Evolutionary conservation across 2,329 filamentous ascomycete genomes (phyloP).

Genomic region (Curvularia eragrostidis): DNA sequence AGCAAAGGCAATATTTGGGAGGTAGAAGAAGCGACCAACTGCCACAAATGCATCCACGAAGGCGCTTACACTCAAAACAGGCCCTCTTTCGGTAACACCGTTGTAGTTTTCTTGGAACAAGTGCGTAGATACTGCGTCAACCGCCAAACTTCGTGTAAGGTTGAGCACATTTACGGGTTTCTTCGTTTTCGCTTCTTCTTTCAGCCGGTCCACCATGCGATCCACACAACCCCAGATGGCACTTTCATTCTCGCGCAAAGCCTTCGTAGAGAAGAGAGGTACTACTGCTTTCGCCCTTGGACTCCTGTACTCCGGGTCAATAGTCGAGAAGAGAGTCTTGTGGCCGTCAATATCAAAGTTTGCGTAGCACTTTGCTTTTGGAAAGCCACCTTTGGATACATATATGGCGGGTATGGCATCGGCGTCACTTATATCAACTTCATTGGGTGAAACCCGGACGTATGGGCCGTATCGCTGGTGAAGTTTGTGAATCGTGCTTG

Average conservation of each 20-base stretch:
- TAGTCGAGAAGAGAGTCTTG: conserved; percentile 61
- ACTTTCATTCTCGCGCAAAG: conserved; percentile 50
- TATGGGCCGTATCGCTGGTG: conserved; percentile 31
- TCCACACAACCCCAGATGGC: conserved; percentile 53
- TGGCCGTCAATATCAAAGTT: conserved; percentile 66
- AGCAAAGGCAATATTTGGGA: conserved; percentile 54
- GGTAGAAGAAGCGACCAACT: conserved; percentile 62
- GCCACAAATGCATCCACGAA: conserved; percentile 64
- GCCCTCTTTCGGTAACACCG: conserved; percentile 50
- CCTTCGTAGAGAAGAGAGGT: conserved; percentile 58
- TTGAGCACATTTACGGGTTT: conserved; percentile 59
- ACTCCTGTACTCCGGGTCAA: conserved; percentile 52
- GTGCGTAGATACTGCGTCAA: conserved; percentile 63
- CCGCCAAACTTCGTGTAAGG: conserved; percentile 57
- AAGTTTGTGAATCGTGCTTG: conserved; percentile 27
- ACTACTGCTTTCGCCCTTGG: conserved; percentile 59
- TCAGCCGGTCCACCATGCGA: conserved; percentile 52
- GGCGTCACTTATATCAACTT: conserved; percentile 39
- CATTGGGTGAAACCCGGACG: conserved; percentile 38
- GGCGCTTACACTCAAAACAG: conserved; percentile 50
- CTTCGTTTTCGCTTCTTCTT: conserved; percentile 39
- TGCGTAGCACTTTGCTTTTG: conserved; percentile 59
- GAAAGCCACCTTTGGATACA: conserved; percentile 59
- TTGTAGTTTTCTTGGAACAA: conserved; percentile 61
- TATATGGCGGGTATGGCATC: conserved; percentile 60